Base-by-base conservation (phyloP, 768 basidiomycete species). In the Cyclocybe aegerita region DNA sequence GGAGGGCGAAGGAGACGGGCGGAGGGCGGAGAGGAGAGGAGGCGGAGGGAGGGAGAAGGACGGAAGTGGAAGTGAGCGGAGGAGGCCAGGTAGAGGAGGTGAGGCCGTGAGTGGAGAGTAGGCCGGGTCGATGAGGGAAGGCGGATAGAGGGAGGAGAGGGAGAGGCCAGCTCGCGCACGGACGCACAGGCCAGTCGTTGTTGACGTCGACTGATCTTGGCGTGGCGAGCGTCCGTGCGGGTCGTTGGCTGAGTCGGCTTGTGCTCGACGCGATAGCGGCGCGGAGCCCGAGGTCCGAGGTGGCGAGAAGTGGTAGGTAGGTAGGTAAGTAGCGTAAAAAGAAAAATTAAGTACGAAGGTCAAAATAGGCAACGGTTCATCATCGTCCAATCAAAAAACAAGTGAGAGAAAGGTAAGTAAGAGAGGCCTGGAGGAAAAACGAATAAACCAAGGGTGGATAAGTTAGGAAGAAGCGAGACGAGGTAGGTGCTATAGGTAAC, bases 391-490 rank as follows among this genome's bases (percentile, higher is more conserved):
- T 23, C 23, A 11, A 16, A 38, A 34, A 39, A 37, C 37, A 49
- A 40, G 32, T 34, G 46, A 38, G n/a, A 39, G 14, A 46, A 43
- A 46, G 46, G 42, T 39, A 30, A 51, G 30, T 35, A 12, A 45
- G 33, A 40, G 29, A 33, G 38, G 16, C 31, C 23, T 39, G 39
- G 23, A 39, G 38, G 33, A 39, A 31, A 15, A 37, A 50, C 11
- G 34, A 51, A 30, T 15, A 41, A 35, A 34, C 12, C 35, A 17
- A 48, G 34, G 37, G 23, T 23, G 31, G 43, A 32, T 34, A 35
- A 49, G 34, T 45, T n/a, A 10, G 39, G 14, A n/a, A 14, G 41
- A 45, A 35, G 38, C 39, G 45, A 54, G 38, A 46, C 17, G 36
- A 49, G 32, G 17, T 34, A 23, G 23, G 23, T 23, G 23, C 23